phyloP scores from a whole-genome alignment of 345 rosid genomes.

The Populus nigra region DNA sequence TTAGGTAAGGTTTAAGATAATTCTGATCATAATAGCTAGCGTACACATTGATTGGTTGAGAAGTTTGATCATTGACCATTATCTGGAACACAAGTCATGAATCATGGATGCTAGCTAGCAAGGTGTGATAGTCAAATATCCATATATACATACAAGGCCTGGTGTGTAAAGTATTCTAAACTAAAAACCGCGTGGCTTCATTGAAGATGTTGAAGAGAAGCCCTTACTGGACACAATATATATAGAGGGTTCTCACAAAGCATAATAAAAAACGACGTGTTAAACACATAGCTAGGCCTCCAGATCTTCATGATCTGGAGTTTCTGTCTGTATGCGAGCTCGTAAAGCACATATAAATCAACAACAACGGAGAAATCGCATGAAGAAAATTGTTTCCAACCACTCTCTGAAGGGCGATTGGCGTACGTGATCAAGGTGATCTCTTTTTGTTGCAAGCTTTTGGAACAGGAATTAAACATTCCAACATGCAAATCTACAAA shows the following conservation, averaged over 20 bases:
- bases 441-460: slow-evolving; percentile 3
- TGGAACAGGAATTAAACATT: slow-evolving; percentile 11
- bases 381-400: background rate
- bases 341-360: background rate
- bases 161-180: background rate
- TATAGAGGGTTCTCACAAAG: too few species aligned
- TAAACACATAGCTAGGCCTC: background rate
- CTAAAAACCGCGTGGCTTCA: background rate
- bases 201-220: too few species aligned
- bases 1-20: background rate
- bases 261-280: background rate
- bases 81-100: background rate
- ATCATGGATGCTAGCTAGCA: background rate
- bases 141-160: background rate
- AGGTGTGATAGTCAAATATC: background rate
- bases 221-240: too few species aligned
- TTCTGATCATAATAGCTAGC: background rate
- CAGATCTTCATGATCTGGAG: background rate
- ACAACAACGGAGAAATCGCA: background rate
- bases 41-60: background rate
- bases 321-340: too few species aligned
- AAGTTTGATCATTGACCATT: background rate
- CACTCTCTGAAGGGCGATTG: background rate
- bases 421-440: background rate
- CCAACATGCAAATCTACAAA: slow-evolving; percentile 24